Evolutionary conservation across 805 yeast genomes (phyloP).

Genomic region (Candida nitratophila): DNA sequence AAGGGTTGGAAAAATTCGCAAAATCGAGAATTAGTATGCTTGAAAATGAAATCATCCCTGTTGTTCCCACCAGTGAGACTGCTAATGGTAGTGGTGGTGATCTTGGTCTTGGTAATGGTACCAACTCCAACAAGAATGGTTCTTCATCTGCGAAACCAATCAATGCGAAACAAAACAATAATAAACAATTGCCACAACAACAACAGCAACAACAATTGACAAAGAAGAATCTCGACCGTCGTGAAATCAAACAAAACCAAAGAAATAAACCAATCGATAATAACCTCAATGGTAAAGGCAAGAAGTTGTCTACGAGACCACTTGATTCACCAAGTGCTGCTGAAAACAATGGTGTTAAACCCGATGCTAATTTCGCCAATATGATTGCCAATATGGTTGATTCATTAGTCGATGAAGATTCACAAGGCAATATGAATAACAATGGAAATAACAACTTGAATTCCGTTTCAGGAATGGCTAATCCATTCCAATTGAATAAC

Average conservation of each 20-base stretch:
- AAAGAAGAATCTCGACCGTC: too few relatives aligned
- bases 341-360: neutral
- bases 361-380: neutral
- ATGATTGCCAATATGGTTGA: conserved; percentile 22
- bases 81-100: neutral
- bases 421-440: neutral
- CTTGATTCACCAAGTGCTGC: neutral
- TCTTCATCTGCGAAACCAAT: too few relatives aligned
- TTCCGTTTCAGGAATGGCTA: too few relatives aligned
- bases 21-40: neutral
- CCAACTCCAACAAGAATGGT: neutral
- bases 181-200: neutral
- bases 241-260: too few relatives aligned
- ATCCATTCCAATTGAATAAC: too few relatives aligned
- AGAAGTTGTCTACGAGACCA: too few relatives aligned
- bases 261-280: too few relatives aligned
- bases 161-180: too few relatives aligned
- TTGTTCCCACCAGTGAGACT: neutral
- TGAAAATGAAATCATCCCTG: neutral
- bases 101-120: neutral
- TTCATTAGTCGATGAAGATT: conserved; percentile 21
- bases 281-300: too few relatives aligned
- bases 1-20: conserved; percentile 6
- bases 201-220: neutral
- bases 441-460: conserved; percentile 14